Evolutionary conservation across 768 basidiomycete species (phyloP), one percentile per base, ranked within the genome.

Genomic region (Cystofilobasidium bisporidii): DNA sequence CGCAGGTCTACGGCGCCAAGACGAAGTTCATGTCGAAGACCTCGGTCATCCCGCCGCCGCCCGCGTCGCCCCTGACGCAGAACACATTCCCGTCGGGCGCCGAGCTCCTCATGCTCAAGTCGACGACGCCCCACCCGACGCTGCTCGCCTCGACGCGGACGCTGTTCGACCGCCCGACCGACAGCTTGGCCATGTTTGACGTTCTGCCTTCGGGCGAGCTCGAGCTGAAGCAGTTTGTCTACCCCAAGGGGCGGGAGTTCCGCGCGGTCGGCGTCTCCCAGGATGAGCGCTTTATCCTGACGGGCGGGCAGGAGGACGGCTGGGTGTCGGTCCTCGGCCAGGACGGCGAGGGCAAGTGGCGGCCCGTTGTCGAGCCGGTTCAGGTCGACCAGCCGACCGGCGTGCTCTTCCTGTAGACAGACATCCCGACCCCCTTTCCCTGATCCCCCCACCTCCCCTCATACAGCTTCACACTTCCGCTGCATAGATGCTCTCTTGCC

Each of bases 221-320:
- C 58, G 20, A 40, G n/a, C 40, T 65, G 6, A 6, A 50, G 12
- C 48, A 64, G 47, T 64, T 64, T 30, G 33, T 64, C 12, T 59
- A 38, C 26, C 68, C 68, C 0, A 64, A 69, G 53, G 68, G 68
- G 9, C 28, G 68, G 12, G 68, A 69, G 58, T 69, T 69, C 48
- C 41, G 68, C 60, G 68, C 50, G 10, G 63, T 64, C 10, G 68
- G 68, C 3, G 14, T 45, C 14, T 33, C 38, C 9, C 3, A 24
- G 28, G 59, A 63, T 20, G 68, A 45, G 2, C 61, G 64, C 56
- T 64, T 64, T 36, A 17, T 69, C 15, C 30, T 64, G 26, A 63
- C 45, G 0, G 45, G 47, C 18, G 63, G 68, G 3, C 63, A 64
- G 63, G 45, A 26, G 9, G 68, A 68, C 33, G 67, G 67, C 18